Base-by-base conservation (phyloP, 225 moss, liverwort and hornwort genomes). In the Pseudisothecium myosuroides region DNA sequence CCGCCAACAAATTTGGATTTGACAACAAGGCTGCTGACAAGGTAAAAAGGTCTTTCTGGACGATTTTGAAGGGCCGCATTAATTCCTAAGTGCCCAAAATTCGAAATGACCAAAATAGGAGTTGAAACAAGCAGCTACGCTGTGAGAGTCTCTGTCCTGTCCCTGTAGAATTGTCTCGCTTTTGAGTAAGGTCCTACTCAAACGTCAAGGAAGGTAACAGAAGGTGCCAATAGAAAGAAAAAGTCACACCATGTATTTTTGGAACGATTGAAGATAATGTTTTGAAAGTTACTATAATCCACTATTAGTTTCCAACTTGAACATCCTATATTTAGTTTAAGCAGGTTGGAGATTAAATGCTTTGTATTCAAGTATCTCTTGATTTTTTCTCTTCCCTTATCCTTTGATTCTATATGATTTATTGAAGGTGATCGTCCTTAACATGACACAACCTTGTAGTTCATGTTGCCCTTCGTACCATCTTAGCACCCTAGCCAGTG, bases 1-100 rank as follows among this genome's bases (percentile, higher is more conserved):
- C 97, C 72, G 94, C 97, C 66, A 99, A 99, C 86, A 96, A 82
- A 88, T 99, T 99, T 90, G 97, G 96, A 74, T 94, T 97, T 67
- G 97, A 83, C 81, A 89, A 95, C 89, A 96, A 96, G 89, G 86
- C 95, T 80, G 97, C 96, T 68, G 96, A 97, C 64, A 95, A 96
- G 94, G 98, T 99, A 87, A 36, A 15, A 34, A 1, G 9, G 13
- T 67, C 18, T 72, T 19, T 78, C 24, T 54, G 24, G 45, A 29
- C 14, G 3, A 43, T 72, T 64, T 76, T 68, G 34, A 72, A 85
- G 49, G 15, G 6, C 13, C 8, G 6, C 36, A n/a, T 56, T 32
- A 58, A 41, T 12, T 27, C 47, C 17, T 26, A 34, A 45, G 26
- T 37, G 18, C 6, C 13, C 34, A 26, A 36, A 34, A 10, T 50